Conservation (phyloP, 441 rosid species). For the Euphorbia schlechtendalii region DNA sequence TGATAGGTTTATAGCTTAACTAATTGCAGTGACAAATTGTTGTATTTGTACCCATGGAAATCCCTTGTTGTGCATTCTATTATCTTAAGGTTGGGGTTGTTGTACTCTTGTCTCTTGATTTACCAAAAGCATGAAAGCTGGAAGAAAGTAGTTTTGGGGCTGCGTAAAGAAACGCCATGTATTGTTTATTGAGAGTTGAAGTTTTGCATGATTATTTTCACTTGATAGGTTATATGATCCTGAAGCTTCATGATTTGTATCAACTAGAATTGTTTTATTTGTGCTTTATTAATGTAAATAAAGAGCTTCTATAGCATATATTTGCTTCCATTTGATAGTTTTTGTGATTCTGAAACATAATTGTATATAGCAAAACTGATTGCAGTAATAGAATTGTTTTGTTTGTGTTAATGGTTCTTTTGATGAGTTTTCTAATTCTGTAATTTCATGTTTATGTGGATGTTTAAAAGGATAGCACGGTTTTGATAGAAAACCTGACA, state of each 20-base stretch:
- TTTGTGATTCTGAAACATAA: not conserved
- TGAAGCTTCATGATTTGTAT: not conserved
- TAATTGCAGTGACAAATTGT: too few relatives aligned
- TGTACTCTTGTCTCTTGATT: too few relatives aligned
- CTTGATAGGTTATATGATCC: not conserved
- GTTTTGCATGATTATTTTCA: too few relatives aligned
- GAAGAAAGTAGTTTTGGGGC: too few relatives aligned
- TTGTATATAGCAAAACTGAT: not conserved
- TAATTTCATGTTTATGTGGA: not conserved
- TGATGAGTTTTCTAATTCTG: not conserved
- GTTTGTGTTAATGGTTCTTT: not conserved
- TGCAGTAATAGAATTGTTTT: not conserved
- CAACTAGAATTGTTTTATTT: not conserved
- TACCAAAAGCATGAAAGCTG: too few relatives aligned
- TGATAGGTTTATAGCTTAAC: too few relatives aligned
- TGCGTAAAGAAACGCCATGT: too few relatives aligned
- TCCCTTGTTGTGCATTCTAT: not conserved
- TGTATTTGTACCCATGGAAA: too few relatives aligned
- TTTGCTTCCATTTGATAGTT: not conserved
- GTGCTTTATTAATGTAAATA: not conserved
- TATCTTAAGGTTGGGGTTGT: too few relatives aligned
- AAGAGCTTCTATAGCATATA: not conserved
- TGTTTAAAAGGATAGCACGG: not conserved
- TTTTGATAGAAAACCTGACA: not conserved
- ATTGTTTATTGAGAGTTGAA: too few relatives aligned